These are phyloP conservation scores for Arabidopsis thaliana DNA, from an alignment of 345 rosid species.

Conservation along the genomic window TAIR10.1 NC_003075.7:11980501-11981000, in stretches of 20 bases:
- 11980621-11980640: not conserved
- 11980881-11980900: not conserved
- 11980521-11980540: constrained; percentile 21
- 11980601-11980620: constrained; percentile 10
- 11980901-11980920: not conserved
- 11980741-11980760: not conserved
- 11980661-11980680: not conserved
- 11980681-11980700: not conserved
- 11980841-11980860: not conserved
- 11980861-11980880: not conserved
- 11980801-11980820: not conserved
- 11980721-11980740: not conserved
- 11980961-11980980: not conserved
- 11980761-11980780: not conserved
- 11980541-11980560: constrained; percentile 1
- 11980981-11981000: not conserved
- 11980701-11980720: not conserved
- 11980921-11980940: not conserved
- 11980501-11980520: constrained; percentile 43
- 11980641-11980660: not conserved
- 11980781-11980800: constrained; percentile 5
- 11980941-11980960: not conserved
- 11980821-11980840: not conserved
- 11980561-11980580: constrained; percentile 14
- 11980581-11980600: constrained; percentile 27